Base-by-base conservation (phyloP, 202 grass and related monocot species). In the Saccharum hybrid region DNA sequence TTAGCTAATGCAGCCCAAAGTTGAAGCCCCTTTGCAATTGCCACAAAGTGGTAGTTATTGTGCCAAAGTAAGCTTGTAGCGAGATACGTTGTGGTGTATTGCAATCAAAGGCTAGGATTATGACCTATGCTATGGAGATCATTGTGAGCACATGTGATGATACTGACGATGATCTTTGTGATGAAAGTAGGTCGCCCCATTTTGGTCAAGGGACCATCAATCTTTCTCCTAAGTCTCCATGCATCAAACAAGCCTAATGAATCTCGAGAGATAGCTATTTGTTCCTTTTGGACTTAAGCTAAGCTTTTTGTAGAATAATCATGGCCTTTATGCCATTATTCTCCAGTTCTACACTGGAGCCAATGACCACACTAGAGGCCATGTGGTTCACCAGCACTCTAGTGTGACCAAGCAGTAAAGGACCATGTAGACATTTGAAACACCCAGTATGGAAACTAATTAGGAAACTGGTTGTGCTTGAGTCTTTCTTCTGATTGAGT, bases 391-490 rank as follows among this genome's bases (percentile, higher is more conserved):
- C 51, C 0, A 4, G 15, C 8, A 10, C 28, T 36, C 46, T 54
- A 12, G 46, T 37, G 31, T n/a, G 30, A 54, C 71, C 34, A 54
- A 7, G 15, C 5, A 74, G 28, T 11, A 74, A 74, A 74, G 14
- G 19, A 37, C 46, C 46, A 54, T 36, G 8, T n/a, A n/a, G 16
- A 74, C 28, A 52, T 74, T 54, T 74, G 15, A 56, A 72, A 74
- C 15, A 6, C 8, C 15, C 28, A 33, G 9, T 54, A 74, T 34
- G 28, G 34, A 12, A 54, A 74, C 71, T 56, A 54, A 56, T 37
- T 34, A 56, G 16, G 30, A 52, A 71, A 52, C 16, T 54, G 16
- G 7, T 18, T 52, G 48, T 18, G 46, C 22, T 16, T 48, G 23
- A 18, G 48, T 36, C 1, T 51, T 33, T 57, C 54, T 45, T 67